Base-by-base conservation (phyloP, 2,329 filamentous ascomycete genomes). In the Zymoseptoria brevis region DNA sequence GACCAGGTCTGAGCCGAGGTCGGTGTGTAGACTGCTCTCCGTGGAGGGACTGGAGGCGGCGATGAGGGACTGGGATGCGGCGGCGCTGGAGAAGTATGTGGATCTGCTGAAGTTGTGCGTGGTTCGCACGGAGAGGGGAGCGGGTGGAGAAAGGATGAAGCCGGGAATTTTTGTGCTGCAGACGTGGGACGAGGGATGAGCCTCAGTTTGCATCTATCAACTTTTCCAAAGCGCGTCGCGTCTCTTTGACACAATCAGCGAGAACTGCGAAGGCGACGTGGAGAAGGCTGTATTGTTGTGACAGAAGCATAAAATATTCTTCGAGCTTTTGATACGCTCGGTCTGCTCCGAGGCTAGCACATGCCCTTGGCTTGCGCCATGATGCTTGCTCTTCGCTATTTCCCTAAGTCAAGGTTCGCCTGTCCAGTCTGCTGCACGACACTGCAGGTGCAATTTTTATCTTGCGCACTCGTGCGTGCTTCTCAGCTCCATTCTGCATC, bases 161-260 rank as follows among this genome's bases (percentile, higher is more conserved):
- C 56, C 59, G 35, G 54, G 56, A 3, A 22, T 57, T 21, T 54
- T 56, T 57, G 9, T 61, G 45, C 54, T 53, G 57, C 56, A 61
- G 54, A 50, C 24, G 41, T 22, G 56, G 4, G 19, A 45, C 3
- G 56, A 61, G 30, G 53, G 24, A 8, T 50, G 26, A 45, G 54
- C 5, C 22, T 24, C 3, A 5, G 3, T 24, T 24, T 24, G 22
- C 22, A 24, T 24, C 22, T 24, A 24, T 24, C 22, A 24, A 24
- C 22, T 24, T 24, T 24, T 4, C 22, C 22, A 24, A 24, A 24
- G 22, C 22, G 22, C 22, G 22, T 24, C 22, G 22, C 22, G 22
- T 24, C 22, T 24, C 22, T 24, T 24, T 24, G 22, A 24, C 22
- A 4, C 22, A 24, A 24, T 24, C 22, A 6, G 22, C 22, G 22